Base-by-base conservation (phyloP, 2,329 filamentous ascomycete genomes). In the Camillea tinctor region DNA sequence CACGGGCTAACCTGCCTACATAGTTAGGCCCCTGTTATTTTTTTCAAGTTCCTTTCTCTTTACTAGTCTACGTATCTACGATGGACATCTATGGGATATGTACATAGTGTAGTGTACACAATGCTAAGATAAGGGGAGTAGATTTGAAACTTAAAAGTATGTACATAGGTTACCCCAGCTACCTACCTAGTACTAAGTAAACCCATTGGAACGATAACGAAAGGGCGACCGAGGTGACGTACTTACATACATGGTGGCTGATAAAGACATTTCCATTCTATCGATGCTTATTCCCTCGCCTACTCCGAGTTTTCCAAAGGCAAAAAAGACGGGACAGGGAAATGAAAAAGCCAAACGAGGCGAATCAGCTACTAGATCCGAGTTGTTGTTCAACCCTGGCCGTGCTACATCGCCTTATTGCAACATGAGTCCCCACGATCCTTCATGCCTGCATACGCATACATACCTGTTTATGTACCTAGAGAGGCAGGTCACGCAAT, bases 401-500 rank as follows among this genome's bases (percentile, higher is more conserved):
- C 17, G 36, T 44, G 36, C 36, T 44, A 7, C 36, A 7, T 6
- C 36, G 36, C 36, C 11, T 44, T 44, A 44, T 44, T 44, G 36
- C 36, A n/a, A 30, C 26, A 30, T 11, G 13, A 11, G 26, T 30
- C 26, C 26, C 26, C 26, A 30, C 26, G 26, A 30, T 30, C 26
- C 26, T 30, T 30, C 26, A 30, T 30, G 26, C 26, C 26, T 24
- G 50, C 19, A 49, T 49, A 49, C 15, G 44, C 9, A 19, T 49
- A 21, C 44, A 50, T 13, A 20, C 49, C 19, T 50, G 15, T 23
- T 50, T 23, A 21, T 23, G 49, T 22, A 21, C 49, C 49, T 21
- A 54, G 26, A 54, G 20, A 19, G 52, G 52, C 52, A 54, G 52
- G 52, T 54, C 52, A 54, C 52, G 52, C 52, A 36, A 54, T 36